Base-by-base conservation (phyloP, 345 rosid species). In the Toxicodendron radicans region DNA sequence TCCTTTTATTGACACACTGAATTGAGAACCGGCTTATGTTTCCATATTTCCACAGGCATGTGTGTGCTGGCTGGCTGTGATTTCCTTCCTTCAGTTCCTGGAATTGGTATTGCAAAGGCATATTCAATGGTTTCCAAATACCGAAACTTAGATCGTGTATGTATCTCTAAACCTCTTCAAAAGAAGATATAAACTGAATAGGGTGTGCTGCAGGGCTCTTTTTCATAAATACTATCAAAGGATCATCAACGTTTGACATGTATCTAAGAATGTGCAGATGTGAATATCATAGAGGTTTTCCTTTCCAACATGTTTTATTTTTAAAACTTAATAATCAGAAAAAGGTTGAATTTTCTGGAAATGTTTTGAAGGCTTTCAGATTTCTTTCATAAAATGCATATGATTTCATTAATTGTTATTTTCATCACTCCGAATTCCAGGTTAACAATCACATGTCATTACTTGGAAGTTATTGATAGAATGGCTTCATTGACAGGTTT, bases 51-150 rank as follows among this genome's bases (percentile, higher is more conserved):
- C 66, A 46, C 88, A 94, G 97, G 97, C 18, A 92, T 94, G 97
- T 94, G 97, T 73, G 95, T 92, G 65, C 73, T 94, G 78, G 93
- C 97, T n/a, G 93, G 97, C 51, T 94, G 98, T 73, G 98, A 94
- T 85, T 94, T 92, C 81, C 95, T 94, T 76, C 89, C 97, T 53
- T 92, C 95, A 23, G 85, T 94, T 80, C 97, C 93, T 74, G 93
- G 98, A 76, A 86, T 92, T 77, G 97, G 97, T 71, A 89, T 91
- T 71, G 88, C 73, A 48, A 94, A 86, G 83, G 93, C 98, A 74
- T 75, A 92, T 81, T 83, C 80, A 72, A 81, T 84, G 53, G 88
- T 91, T 68, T 84, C 91, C 75, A 94, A 92, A 83, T 91, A 91
- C 68, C 83, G 82, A 64, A 94, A 88, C 78, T 69, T 91, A 66